Base-by-base conservation (phyloP, 2,329 filamentous ascomycete genomes). In the Neofusicoccum ribis region DNA sequence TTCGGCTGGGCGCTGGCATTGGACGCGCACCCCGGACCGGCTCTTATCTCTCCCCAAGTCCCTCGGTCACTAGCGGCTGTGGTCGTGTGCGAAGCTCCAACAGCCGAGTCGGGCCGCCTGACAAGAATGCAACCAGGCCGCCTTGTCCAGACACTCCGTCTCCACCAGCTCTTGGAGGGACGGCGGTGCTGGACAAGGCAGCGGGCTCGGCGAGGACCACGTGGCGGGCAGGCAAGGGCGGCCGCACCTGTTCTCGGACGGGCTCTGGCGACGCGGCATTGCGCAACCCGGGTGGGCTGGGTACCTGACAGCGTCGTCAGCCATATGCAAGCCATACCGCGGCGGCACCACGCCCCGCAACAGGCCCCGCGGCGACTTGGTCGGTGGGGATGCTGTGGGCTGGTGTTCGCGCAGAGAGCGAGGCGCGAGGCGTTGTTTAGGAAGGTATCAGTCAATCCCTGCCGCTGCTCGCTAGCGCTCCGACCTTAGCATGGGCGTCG, bases 381-480 rank as follows among this genome's bases (percentile, higher is more conserved):
- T 7, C 36, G 12, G 36, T 4, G 52, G 17, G 20, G 8, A 31
- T 54, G 31, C 23, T 17, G 9, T 20, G 27, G 47, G 27, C 23
- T 8, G 47, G 8, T 50, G 23, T 8, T 20, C 14, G 6, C 17
- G 17, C 31, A 34, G 39, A 43, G 7, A 7, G 36, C 37, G 12
- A 6, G 17, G 51, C 11, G 17, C 20, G 12, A 59, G 41, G 14
- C 15, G 17, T 7, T 3, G 6, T 47, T 47, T 12, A 60, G 56
- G 56, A 60, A 60, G 56, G 56, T 60, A 60, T 60, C 56, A 60
- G 43, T 37, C n/a, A 43, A 58, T 46, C 54, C 54, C 54, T 46
- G 54, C 39, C n/a, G 11, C 12, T 5, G 7, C 36, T 39, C 37
- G 37, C 14, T 58, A 58, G 52, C 52, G 52, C 52, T 58, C 54